Evolutionary conservation across 2,329 filamentous ascomycete genomes (phyloP), one percentile per base, ranked within the genome.

Genomic region (Aaosphaeria pasadenensis): DNA sequence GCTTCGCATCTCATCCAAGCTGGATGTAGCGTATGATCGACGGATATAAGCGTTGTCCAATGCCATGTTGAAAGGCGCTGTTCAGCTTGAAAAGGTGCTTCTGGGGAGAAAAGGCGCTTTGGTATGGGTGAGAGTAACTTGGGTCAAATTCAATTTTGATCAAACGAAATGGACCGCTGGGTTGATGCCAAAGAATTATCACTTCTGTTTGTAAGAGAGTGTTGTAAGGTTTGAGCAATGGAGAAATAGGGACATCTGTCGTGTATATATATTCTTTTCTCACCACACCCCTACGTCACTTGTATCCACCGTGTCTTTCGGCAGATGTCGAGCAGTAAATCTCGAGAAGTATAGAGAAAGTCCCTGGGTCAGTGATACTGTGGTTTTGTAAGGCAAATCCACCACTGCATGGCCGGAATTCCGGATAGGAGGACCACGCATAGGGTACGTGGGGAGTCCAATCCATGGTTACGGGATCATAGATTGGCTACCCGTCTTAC

Each of bases 11-110:
- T 74, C 71, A 30, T 70, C 60, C 5, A 60, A 62, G 48, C 56
- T 66, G 24, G 55, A 59, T 32, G 62, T 61, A 11, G 62, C 63
- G 36, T 74, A 73, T 35, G 70, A 72, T 32, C 71, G 69, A 31
- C 61, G 58, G n/a, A 76, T 64, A 47, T 52, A 44, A 3, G 48
- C 42, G 46, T 55, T 53, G 9, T 36, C 33, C 33, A 36, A 36
- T 36, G 33, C 33, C 33, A 36, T 36, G 9, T 36, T 36, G 33
- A 36, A 36, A 36, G 33, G 9, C 13, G 33, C 33, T 36, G 9
- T 36, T 36, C 9, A 13, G 33, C 2, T 36, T 9, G 13, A 36
- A 24, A 36, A 13, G 13, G 33, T 36, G 9, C 9, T 13, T 36
- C 9, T 36, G 33, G 33, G 9, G 33, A 11, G 9, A 13, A 36